Evolutionary conservation across 2,329 filamentous ascomycete species (phyloP).

Genomic region (Fusarium nanum): DNA sequence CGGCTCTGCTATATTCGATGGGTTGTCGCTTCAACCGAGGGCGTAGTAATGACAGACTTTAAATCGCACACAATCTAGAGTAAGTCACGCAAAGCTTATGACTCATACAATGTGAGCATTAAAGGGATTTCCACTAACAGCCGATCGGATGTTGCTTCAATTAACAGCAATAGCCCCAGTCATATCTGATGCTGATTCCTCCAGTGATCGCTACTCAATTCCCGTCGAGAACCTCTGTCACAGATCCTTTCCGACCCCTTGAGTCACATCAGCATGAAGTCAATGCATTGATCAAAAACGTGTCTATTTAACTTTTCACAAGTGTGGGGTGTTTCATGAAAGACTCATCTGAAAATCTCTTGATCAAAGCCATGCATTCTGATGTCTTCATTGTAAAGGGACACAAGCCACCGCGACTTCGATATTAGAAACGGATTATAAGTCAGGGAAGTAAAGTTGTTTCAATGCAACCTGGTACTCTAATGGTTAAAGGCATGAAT

Average conservation of each 20-base stretch:
- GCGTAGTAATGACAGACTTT: too few species aligned
- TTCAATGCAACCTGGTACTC: background rate
- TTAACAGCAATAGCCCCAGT: background rate
- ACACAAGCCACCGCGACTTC: fast-evolving
- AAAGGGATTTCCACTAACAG: fast-evolving
- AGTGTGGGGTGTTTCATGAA: background rate
- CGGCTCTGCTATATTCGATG: too few species aligned
- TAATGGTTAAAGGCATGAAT: background rate
- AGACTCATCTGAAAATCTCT: fast-evolving
- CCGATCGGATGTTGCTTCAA: background rate
- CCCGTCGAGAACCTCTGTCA: background rate
- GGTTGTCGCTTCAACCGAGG: too few species aligned
- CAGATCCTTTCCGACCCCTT: background rate
- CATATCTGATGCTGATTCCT: background rate
- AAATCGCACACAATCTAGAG: too few species aligned
- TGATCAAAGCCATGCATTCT: background rate
- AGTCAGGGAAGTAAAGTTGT: background rate
- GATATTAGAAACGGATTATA: background rate
- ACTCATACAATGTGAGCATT: background rate
- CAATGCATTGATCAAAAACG: background rate
- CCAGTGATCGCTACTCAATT: background rate
- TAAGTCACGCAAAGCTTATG: fast-evolving
- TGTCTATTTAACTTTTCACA: fast-evolving
- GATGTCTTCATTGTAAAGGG: background rate
- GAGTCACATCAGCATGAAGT: background rate